phyloP scores from a whole-genome alignment of 2,329 filamentous ascomycete species.

The Chalaropsis thielavioides region DNA sequence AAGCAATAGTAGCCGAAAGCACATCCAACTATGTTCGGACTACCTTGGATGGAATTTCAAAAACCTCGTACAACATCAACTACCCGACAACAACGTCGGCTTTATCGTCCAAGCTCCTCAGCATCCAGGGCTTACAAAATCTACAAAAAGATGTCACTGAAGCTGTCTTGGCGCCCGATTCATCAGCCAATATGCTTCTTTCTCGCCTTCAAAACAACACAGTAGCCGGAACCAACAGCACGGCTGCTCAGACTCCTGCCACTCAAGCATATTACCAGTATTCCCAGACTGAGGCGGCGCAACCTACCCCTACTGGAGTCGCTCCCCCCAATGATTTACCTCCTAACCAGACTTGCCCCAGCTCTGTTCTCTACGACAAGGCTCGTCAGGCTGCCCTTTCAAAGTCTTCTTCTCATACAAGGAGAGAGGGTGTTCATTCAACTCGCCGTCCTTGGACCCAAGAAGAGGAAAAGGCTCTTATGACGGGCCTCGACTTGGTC shows the following conservation, averaged over 20 bases:
- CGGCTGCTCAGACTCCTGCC: slow-evolving; percentile 4
- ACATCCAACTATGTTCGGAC: slow-evolving; percentile 33
- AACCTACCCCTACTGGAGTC: slow-evolving; percentile 3
- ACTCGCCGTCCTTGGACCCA: slow-evolving; percentile 71
- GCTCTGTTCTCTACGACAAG: slow-evolving; percentile 41
- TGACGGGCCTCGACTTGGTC: slow-evolving; percentile 76
- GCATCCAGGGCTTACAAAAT: slow-evolving; percentile 4
- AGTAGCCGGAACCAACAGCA: slow-evolving; percentile 26
- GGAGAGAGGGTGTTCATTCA: slow-evolving; percentile 43
- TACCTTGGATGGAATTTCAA: slow-evolving; percentile 30
- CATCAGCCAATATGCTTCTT: slow-evolving; percentile 8
- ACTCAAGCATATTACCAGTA: slow-evolving; percentile 15
- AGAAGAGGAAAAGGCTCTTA: slow-evolving; percentile 78
- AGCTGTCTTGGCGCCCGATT: background rate
- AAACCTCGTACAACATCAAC: slow-evolving; percentile 28
- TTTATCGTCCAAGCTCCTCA: slow-evolving; percentile 4
- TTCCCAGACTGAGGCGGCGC: slow-evolving; percentile 9
- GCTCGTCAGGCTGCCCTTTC: slow-evolving; percentile 44
- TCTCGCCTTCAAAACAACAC: slow-evolving; percentile 24
- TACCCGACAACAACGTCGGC: slow-evolving; percentile 6
- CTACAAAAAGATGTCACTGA: slow-evolving; percentile 12
- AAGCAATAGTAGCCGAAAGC: slow-evolving; percentile 32
- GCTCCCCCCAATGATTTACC: slow-evolving; percentile 29
- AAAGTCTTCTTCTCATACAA: slow-evolving; percentile 39
- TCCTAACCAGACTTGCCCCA: slow-evolving; percentile 42